Evolutionary conservation across 495 filamentous ascomycete species (phyloP).

Genomic region (Podospora conica): DNA sequence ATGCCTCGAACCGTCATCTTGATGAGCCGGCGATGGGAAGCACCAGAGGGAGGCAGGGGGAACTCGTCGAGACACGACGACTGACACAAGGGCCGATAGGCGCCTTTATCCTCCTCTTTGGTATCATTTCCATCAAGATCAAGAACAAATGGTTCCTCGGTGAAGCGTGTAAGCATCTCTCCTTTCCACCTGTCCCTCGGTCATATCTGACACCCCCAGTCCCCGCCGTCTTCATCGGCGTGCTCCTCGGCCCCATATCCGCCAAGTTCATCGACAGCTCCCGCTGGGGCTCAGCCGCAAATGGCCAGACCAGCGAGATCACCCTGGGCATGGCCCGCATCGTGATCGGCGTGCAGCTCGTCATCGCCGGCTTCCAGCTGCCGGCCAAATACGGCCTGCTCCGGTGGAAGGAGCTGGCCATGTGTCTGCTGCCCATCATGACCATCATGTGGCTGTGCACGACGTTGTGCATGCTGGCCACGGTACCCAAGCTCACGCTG

Average conservation of each 20-base stretch:
- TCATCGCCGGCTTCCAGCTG: constrained; percentile 79
- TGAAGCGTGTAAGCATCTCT: constrained; percentile 44
- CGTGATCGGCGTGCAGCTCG: constrained; percentile 53
- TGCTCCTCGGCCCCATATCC: constrained; percentile 42
- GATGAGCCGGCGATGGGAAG: no score
- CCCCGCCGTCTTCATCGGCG: constrained; percentile 45
- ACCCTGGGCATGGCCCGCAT: constrained; percentile 41
- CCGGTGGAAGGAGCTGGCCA: constrained; percentile 65
- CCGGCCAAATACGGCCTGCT: constrained; percentile 71
- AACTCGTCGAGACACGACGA: neutral
- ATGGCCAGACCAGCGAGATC: constrained; percentile 37
- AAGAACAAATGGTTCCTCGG: constrained; percentile 52
- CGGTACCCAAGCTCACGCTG: constrained; percentile 51
- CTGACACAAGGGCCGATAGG: neutral
- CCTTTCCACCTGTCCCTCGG: neutral
- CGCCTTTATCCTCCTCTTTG: constrained; percentile 37
- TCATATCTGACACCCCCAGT: constrained; percentile 30
- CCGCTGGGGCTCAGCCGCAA: constrained; percentile 36
- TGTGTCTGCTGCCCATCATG: constrained; percentile 83
- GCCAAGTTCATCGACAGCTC: constrained; percentile 44
- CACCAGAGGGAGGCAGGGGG: no score
- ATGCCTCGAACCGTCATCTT: neutral
- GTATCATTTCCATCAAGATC: constrained; percentile 47
- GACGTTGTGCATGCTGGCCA: constrained; percentile 63
- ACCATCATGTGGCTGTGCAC: constrained; percentile 79